Percentiles rank a stretch among this genome's conserved stretches.
These are phyloP conservation scores for Stenogyne calaminthoides DNA, from an alignment of 305 asterid genomes.

Conservation along the genomic window DNA sequence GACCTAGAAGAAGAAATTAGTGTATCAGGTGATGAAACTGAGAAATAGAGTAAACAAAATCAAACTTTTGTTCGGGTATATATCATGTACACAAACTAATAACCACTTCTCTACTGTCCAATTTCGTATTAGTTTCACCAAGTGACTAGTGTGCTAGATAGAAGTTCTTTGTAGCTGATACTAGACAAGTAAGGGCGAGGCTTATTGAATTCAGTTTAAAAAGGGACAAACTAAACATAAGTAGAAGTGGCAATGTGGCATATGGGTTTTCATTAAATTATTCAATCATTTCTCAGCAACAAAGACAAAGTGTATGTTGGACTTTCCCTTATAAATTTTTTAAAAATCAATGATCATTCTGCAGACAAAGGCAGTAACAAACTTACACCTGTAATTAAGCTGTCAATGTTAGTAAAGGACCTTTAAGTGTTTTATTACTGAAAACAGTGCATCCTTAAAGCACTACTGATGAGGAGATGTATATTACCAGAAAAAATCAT, in stretches of 20 bases:
- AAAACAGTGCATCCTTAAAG: conserved; percentile 24
- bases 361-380: conserved; percentile 12
- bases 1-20: conserved; percentile 55
- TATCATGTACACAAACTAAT: conserved; percentile 20
- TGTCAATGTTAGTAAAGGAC: conserved; percentile 25
- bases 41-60: not conserved
- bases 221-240: conserved; percentile 3
- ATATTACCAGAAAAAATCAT: conserved; percentile 11
- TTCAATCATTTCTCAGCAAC: conserved; percentile 1
- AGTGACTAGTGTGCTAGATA: conserved; percentile 5
- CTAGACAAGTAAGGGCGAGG: conserved; percentile 10
- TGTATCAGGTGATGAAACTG: conserved; percentile 27
- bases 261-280: not conserved
- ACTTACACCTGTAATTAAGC: conserved; percentile 16
- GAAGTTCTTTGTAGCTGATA: not conserved
- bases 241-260: not conserved
- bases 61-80: conserved; percentile 9
- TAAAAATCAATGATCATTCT: not conserved
- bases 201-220: not conserved
- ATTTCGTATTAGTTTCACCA: conserved; percentile 18
- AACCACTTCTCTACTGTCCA: conserved; percentile 6
- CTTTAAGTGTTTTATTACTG: conserved; percentile 21
- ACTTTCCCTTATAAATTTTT: conserved; percentile 1
- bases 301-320: conserved; percentile 13
- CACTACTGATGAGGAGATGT: conserved; percentile 4